Evolutionary conservation across 768 basidiomycete species (phyloP).

Genomic region (Dioszegia hungarica): DNA sequence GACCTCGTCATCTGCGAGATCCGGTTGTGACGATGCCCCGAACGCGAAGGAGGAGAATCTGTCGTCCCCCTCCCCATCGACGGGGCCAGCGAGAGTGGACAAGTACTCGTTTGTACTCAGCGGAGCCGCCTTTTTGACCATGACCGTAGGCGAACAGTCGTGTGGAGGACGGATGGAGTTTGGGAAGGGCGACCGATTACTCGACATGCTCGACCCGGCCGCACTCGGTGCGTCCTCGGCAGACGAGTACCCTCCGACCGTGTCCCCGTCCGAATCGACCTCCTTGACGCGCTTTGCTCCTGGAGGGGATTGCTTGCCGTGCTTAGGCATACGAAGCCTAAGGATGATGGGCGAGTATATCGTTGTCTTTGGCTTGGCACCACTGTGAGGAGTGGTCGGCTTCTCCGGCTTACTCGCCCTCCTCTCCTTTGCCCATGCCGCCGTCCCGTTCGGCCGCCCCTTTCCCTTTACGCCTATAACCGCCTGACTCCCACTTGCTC

Average conservation of each 20-base stretch:
- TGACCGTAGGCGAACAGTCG: too few relatives aligned
- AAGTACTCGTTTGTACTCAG: constrained; percentile 3
- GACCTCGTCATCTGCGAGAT: too few relatives aligned
- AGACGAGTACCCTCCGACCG: constrained; percentile 31
- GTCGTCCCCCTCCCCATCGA: not conserved
- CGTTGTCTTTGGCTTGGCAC: not conserved
- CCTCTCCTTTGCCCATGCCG: too few relatives aligned
- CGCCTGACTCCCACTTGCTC: too few relatives aligned
- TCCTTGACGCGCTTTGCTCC: constrained; percentile 8
- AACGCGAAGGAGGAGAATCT: too few relatives aligned
- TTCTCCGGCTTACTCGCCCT: not conserved
- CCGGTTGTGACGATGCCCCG: too few relatives aligned
- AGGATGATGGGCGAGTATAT: not conserved
- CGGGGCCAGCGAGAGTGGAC: not conserved
- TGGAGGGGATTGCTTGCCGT: not conserved
- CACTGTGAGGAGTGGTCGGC: not conserved
- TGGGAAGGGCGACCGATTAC: not conserved
- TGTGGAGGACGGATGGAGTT: not conserved
- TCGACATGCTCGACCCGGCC: not conserved
- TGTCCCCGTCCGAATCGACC: constrained; percentile 41
- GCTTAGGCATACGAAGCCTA: constrained; percentile 1
- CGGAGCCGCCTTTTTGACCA: too few relatives aligned
- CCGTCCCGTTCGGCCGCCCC: too few relatives aligned
- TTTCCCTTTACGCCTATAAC: too few relatives aligned
- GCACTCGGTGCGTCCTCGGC: constrained; percentile 7